These are phyloP conservation scores for Termitomyces bulborhizus DNA, from an alignment of 768 basidiomycete species.

Conservation along the genomic window DNA sequence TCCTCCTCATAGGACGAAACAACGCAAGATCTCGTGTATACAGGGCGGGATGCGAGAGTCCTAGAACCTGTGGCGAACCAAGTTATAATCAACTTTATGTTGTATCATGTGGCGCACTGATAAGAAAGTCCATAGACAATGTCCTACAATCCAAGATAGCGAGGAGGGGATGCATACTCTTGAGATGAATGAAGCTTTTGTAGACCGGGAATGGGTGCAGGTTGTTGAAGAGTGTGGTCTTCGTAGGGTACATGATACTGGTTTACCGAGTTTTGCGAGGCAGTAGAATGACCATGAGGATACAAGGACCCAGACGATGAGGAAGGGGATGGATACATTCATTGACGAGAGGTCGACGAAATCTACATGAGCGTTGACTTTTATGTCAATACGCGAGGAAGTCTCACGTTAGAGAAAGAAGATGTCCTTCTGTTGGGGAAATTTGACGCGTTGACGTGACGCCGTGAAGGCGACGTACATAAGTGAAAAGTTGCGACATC, in stretches of 20 bases:
- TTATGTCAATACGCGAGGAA: constrained; percentile 6
- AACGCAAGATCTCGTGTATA: constrained; percentile 50
- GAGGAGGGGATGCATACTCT: constrained; percentile 4
- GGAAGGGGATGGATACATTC: constrained; percentile 14
- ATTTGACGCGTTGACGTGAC: constrained; percentile 15
- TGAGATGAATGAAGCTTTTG: constrained; percentile 1
- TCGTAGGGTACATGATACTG: background rate
- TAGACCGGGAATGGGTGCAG: background rate
- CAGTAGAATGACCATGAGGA: background rate
- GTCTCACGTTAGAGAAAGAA: constrained; percentile 13
- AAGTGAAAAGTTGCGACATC: constrained; percentile 8
- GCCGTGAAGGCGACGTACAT: constrained; percentile 12
- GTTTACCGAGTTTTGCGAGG: background rate
- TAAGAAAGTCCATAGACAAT: constrained; percentile 46
- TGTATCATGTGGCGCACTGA: constrained; percentile 30
- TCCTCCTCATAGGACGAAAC: constrained; percentile 43
- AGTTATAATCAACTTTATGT: background rate
- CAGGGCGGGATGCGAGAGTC: constrained; percentile 43
- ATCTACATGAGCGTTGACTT: background rate
- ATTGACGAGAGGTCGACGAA: constrained; percentile 8
- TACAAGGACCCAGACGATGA: constrained; percentile 4
- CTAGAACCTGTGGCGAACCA: constrained; percentile 34
- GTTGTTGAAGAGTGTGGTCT: background rate
- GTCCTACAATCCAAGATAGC: constrained; percentile 51
- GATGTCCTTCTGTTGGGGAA: constrained; percentile 5